A percentile compares a stretch with the other conserved stretches of the same genome.
phyloP scores from a whole-genome alignment of 2,329 filamentous ascomycete species.

The Fusarium begoniae region DNA sequence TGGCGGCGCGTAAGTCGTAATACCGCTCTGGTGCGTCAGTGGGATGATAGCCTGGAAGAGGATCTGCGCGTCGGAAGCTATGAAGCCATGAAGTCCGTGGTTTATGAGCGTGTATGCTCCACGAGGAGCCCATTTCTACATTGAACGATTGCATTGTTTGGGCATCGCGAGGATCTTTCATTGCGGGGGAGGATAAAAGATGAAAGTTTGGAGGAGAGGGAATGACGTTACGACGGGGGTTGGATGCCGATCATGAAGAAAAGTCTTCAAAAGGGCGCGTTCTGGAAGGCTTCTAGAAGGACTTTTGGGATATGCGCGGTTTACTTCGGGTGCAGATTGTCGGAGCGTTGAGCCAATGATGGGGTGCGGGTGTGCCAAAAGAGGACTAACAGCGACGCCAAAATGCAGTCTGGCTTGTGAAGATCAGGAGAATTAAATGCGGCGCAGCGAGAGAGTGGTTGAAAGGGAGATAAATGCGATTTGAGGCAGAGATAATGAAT shows the following conservation, averaged over 20 bases:
- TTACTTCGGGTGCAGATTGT: neutral
- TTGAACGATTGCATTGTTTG: conserved; percentile 25
- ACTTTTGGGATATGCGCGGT: conserved; percentile 1
- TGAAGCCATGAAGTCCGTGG: conserved; percentile 22
- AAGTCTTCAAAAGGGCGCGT: neutral
- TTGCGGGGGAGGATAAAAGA: neutral
- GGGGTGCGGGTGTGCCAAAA: neutral
- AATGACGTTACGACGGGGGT: neutral
- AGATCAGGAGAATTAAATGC: neutral
- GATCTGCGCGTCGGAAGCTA: conserved; percentile 36
- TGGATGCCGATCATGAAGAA: conserved; percentile 11
- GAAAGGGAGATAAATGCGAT: neutral
- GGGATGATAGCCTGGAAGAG: conserved; percentile 25
- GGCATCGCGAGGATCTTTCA: conserved; percentile 36
- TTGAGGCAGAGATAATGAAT: neutral
- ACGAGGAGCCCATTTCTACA: conserved; percentile 14
- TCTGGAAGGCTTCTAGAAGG: conserved; percentile 28
- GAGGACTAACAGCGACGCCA: neutral
- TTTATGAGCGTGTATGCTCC: conserved; percentile 15
- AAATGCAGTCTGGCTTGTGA: neutral
- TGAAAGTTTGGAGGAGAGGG: neutral
- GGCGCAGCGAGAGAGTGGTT: neutral
- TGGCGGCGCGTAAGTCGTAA: conserved; percentile 65
- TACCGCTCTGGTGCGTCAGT: conserved; percentile 51
- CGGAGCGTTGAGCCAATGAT: neutral